phyloP scores from a whole-genome alignment of 768 basidiomycete species.

The Podaxis sp. region DNA sequence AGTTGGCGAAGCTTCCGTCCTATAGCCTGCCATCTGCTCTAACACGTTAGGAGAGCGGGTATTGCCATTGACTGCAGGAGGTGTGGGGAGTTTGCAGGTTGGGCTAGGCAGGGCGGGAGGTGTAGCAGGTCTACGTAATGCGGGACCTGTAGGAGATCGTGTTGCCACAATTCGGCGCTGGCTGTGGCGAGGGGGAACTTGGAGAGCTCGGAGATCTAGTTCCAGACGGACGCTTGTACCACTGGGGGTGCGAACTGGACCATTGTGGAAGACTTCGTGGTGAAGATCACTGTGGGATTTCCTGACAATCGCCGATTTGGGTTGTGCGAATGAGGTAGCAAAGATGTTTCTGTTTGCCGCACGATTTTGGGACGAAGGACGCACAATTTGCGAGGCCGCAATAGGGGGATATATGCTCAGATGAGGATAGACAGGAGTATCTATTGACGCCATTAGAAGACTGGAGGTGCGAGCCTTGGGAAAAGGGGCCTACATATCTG shows the following conservation, averaged over 20 bases:
- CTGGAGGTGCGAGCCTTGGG: neutral
- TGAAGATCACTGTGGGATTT: conserved; percentile 7
- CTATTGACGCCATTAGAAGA: neutral
- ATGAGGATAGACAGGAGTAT: conserved; percentile 4
- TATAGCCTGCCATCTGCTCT: neutral
- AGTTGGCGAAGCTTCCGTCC: neutral
- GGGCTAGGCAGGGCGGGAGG: conserved; percentile 7
- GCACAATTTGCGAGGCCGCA: neutral
- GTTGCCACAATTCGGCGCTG: conserved; percentile 4
- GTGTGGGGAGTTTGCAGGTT: neutral
- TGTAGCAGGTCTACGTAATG: neutral
- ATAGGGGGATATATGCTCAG: neutral
- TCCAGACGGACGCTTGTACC: neutral
- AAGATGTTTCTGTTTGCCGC: neutral
- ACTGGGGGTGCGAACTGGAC: neutral
- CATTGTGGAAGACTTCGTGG: neutral
- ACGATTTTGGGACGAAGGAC: neutral
- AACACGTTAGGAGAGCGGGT: neutral
- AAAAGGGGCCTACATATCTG: neutral
- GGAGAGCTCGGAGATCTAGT: neutral
- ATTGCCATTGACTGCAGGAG: neutral
- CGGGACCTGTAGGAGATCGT: conserved; percentile 9
- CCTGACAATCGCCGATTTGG: neutral
- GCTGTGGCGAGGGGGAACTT: neutral
- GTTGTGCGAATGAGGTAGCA: neutral